phyloP scores from a whole-genome alignment of 192 early-diverging fungal genomes.

The Umbelopsis sp. region DNA sequence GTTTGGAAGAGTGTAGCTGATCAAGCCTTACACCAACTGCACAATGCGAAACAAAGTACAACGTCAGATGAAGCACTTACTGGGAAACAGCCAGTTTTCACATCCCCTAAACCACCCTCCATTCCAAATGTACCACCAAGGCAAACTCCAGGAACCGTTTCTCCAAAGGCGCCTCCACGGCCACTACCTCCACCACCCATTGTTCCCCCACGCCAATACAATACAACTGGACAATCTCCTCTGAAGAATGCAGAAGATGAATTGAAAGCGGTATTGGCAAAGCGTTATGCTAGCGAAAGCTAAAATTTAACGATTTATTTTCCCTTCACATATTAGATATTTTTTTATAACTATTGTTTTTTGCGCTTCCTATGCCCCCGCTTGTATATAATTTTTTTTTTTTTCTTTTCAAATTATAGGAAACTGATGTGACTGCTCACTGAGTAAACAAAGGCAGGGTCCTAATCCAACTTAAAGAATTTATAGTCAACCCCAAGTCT shows the following conservation, averaged over 20 bases:
- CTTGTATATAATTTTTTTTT: constrained; percentile 2
- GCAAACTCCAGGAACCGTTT: background rate
- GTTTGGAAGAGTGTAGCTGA: constrained; percentile 9
- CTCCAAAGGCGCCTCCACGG: background rate
- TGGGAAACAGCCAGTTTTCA: background rate
- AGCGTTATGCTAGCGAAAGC: constrained; percentile 4
- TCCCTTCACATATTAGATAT: background rate
- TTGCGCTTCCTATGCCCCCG: background rate
- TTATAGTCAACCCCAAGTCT: too few species aligned
- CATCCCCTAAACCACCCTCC: constrained; percentile 12
- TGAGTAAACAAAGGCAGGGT: too few species aligned
- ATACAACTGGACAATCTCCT: background rate
- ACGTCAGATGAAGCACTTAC: background rate
- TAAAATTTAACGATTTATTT: background rate
- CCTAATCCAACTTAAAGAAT: too few species aligned
- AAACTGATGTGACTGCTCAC: too few species aligned
- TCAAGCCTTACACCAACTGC: background rate
- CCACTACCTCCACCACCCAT: background rate
- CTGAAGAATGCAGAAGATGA: background rate
- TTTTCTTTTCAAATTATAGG: too few species aligned
- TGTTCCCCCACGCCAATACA: background rate
- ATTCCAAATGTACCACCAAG: constrained; percentile 14
- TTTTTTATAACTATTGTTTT: background rate
- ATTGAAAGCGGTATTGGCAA: background rate
- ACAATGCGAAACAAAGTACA: background rate